These are phyloP conservation scores for Astragalus glycyphyllos DNA, from an alignment of 306 rosid species.

Conservation along the genomic window DNA sequence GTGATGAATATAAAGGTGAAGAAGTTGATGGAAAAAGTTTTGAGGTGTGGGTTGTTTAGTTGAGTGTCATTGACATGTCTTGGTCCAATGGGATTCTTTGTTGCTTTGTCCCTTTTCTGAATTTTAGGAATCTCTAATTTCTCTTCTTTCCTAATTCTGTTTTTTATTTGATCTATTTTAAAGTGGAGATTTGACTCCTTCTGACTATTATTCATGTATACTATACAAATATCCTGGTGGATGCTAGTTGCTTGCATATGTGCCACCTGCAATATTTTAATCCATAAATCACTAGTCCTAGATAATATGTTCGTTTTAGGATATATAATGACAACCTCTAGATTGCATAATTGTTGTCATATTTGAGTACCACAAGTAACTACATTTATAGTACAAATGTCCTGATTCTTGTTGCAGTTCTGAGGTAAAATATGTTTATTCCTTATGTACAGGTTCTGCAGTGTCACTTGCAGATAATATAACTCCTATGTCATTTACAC, in stretches of 20 bases:
- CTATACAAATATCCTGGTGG: constrained; percentile 41
- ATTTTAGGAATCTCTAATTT: constrained; percentile 54
- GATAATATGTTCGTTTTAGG: constrained; percentile 41
- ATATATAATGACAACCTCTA: constrained; percentile 36
- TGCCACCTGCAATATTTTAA: constrained; percentile 41
- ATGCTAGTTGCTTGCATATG: constrained; percentile 45
- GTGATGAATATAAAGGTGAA: constrained; percentile 42
- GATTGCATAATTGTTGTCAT: constrained; percentile 32
- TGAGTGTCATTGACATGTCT: constrained; percentile 53
- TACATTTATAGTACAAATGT: constrained; percentile 29
- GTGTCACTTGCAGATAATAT: too few species aligned
- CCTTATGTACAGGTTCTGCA: constrained; percentile 18
- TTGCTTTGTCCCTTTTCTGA: constrained; percentile 46
- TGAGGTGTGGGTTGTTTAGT: too few species aligned
- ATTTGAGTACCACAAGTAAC: constrained; percentile 38
- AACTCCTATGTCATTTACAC: constrained; percentile 26
- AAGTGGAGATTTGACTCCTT: constrained; percentile 57
- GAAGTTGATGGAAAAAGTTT: constrained; percentile 28
- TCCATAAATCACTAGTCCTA: constrained; percentile 43
- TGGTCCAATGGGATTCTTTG: constrained; percentile 52
- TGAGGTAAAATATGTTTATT: constrained; percentile 33
- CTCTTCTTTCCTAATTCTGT: constrained; percentile 46
- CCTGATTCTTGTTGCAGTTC: constrained; percentile 41
- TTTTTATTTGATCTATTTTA: constrained; percentile 48
- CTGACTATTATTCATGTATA: constrained; percentile 30